Base-by-base conservation (phyloP, 116 monocot genomes). In the Trichopus zeylanicus region DNA sequence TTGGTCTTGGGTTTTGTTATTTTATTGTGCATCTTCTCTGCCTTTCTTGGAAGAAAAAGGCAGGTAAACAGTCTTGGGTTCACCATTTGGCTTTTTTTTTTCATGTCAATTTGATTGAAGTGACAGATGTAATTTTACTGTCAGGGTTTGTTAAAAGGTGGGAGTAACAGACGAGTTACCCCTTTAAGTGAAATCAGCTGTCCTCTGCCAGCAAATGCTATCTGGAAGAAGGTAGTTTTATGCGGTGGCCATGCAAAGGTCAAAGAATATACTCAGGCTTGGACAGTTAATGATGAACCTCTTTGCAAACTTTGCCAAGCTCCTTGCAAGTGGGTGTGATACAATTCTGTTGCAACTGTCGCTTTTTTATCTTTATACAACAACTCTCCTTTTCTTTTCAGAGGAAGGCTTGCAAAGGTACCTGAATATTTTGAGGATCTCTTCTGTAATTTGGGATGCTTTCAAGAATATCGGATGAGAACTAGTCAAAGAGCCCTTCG, bases 351-450 rank as follows among this genome's bases (percentile, higher is more conserved):
- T 56, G 18, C 48, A 29, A 31, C 35, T 59, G 7, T 3, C 38
- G 10, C 19, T 52, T 59, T 20, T 61, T 20, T 2, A 30, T 7
- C 25, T 46, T 29, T 32, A 27, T 25, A 5, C 28, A 42, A 25
- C 5, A 20, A 51, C 4, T n/a, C 1, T 29, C 22, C 7, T 56
- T 48, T 61, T 34, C 66, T 26, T 23, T 75, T 8, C 78, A 91
- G 91, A 57, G 76, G 76, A 46, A 88, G 64, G 59, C 79, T 91
- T 61, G 81, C 85, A 24, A 88, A 73, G 73, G 37, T 61, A n/a
- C 98, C 98, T 32, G 91, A 98, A 70, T 98, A 70, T 64, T 88
- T 98, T 78, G 98, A 98, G 57, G 98, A 98, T 71, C 66, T 98
- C 13, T 98, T 98, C 66, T 98, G 98, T 59, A 78, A 71, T 29